Base-by-base conservation (phyloP, 1,284 basidiomycete genomes). In the Malassezia furfur region DNA sequence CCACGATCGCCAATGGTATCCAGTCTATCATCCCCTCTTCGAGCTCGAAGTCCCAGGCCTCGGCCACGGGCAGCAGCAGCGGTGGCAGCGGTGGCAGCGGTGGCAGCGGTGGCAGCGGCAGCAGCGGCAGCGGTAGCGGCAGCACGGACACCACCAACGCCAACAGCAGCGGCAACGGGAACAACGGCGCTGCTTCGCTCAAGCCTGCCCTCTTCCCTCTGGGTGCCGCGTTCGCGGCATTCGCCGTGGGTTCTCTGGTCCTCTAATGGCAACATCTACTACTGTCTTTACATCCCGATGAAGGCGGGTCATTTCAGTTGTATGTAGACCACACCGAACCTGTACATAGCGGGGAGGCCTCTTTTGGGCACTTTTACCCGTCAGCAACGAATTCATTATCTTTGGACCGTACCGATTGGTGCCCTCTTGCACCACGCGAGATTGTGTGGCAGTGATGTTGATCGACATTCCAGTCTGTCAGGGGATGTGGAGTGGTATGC, bases 1-100 rank as follows among this genome's bases (percentile, higher is more conserved):
- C 38, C 15, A 63, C 64, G 40, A 68, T 70, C 43, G 21, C 59
- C 10, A 74, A 74, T 61, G 67, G 67, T 43, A 72, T 74, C 54
- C 60, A 59, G 31, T 59, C 54, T 25, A 44, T 72, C 48, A 48
- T 63, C 35, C 40, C 59, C 25, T 40, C 47, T 6, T 14, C 45
- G 8, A 7, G 15, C 15, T 43, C 50, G 22, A 32, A 14, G 9
- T 21, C 19, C 19, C 2, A n/a, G 10, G 34, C 4, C 8, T 15
- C 32, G 21, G n/a, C 6, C 15, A n/a, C 14, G 36, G 36, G 36
- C n/a, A 3, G 11, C 2, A 19, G 36, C 31, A 19, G 15, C 15
- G 28, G 37, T 34, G 45, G 14, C 30, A 38, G 37, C 8, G 37
- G 37, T n/a, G n/a, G n/a, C n/a, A n/a, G n/a, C n/a, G n/a, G n/a